Base-by-base conservation (phyloP, 108 stramenopile genomes). In the Nannochloropsis gaditana region DNA sequence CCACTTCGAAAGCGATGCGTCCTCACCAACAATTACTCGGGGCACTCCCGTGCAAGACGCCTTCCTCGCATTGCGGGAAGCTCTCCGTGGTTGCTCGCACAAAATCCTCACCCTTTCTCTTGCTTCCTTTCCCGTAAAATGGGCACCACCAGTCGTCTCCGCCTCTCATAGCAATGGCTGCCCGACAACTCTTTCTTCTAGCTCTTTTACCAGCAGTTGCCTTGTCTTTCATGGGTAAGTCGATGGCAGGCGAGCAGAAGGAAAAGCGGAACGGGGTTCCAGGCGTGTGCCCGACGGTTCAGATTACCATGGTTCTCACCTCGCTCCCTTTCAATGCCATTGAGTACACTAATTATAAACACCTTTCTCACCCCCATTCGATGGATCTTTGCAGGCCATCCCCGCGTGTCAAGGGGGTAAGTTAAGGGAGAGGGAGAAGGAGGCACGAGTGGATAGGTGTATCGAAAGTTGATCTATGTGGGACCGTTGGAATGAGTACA, bases 101-200 rank as follows among this genome's bases (percentile, higher is more conserved):
- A 73, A 73, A 73, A 73, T 73, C 59, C 59, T 73, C n/a, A n/a
- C 19, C 59, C n/a, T 2, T n/a, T 73, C 59, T 8, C n/a, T 73
- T 73, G n/a, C 2, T n/a, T 5, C 59, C 59, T 5, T n/a, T 73
- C 59, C 15, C 19, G 2, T 8, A 5, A 31, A 31, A 31, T 31
- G 1, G 31, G 31, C 31, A 73, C 59, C 59, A n/a, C 59, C 6
- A 31, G 31, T 73, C 59, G 3, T n/a, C 59, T 73, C 59, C 59
- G n/a, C 59, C 59, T 6, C n/a, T 73, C 59, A 73, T 31, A 31
- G 31, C 59, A 73, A 73, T 73, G 59, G 59, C 31, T 31, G 31
- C n/a, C 59, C 59, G 59, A 73, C 59, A 73, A 73, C 59, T 73
- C 59, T 73, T 73, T n/a, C 59, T 73, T 73, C n/a, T 73, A n/a